Conservation (phyloP, 1,139 yeast genomes). For the Suhomyces wounanorum region DNA sequence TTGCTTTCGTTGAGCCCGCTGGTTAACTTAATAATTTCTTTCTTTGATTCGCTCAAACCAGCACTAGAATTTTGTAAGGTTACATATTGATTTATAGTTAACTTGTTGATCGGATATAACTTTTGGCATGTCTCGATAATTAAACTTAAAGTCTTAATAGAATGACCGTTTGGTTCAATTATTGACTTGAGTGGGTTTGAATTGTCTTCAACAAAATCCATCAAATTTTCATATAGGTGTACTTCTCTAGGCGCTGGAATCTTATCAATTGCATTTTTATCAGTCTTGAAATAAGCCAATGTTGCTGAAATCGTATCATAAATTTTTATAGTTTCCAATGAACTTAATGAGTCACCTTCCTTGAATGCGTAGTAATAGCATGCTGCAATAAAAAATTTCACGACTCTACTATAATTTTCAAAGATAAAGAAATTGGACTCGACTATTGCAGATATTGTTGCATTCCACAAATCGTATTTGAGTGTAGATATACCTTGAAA, state of each 20-base stretch:
- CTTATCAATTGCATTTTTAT: slow-evolving; percentile 4
- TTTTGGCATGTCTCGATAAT: slow-evolving; percentile 42
- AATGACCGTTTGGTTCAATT: slow-evolving; percentile 24
- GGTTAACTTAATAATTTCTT: slow-evolving; percentile 33
- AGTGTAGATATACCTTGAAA: slow-evolving; percentile 7
- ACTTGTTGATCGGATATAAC: slow-evolving; percentile 43
- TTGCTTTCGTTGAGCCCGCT: slow-evolving; percentile 36
- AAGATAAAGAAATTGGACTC: slow-evolving; percentile 14
- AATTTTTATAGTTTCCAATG: slow-evolving; percentile 32
- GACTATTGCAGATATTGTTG: slow-evolving; percentile 22
- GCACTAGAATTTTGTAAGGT: slow-evolving; percentile 26
- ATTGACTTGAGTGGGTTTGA: slow-evolving; percentile 22
- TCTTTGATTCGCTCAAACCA: slow-evolving; percentile 19
- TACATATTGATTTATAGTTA: slow-evolving; percentile 40
- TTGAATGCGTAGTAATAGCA: slow-evolving; percentile 26
- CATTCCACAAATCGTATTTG: slow-evolving; percentile 31
- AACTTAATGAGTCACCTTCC: slow-evolving; percentile 17
- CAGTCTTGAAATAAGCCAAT: slow-evolving; percentile 12
- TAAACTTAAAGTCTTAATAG: slow-evolving; percentile 23
- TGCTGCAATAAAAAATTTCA: slow-evolving; percentile 26
- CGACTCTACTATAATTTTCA: slow-evolving; percentile 18
- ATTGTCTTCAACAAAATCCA: slow-evolving; percentile 4
- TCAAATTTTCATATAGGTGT: neutral
- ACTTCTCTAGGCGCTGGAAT: neutral
- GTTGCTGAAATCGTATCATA: slow-evolving; percentile 35